Base-by-base conservation (phyloP, 2,329 filamentous ascomycete genomes). In the Aspergillus phoenicis region DNA sequence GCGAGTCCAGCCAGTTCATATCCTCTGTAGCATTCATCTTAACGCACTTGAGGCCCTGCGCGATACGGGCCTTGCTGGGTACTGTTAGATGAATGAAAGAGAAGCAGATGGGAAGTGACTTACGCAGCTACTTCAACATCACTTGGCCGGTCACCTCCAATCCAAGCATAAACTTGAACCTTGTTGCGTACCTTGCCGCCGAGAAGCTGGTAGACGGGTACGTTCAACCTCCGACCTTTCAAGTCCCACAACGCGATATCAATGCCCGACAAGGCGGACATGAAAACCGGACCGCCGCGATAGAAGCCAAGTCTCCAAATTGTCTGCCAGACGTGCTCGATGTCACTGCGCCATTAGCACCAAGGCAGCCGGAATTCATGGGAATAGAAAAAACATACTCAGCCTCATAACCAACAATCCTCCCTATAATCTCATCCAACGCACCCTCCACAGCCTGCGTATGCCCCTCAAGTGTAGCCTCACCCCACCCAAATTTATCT, bases 11-110 rank as follows among this genome's bases (percentile, higher is more conserved):
- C 89, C 89, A 93, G 65, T 85, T 87, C 1, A 92, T 75, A 63
- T 92, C 90, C 69, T 89, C 89, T 0, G 90, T 93, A 5, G 84
- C 90, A 70, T 92, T 92, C 90, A 93, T 93, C 72, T 93, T 93
- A 58, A 92, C 63, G 45, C 70, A 72, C 60, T 74, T 75, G 59
- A 78, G 71, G 0, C 77, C 77, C 59, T 78, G 77, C 13, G 69
- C 73, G 11, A 76, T 69, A 28, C 77, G 73, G 2, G 72, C 74
- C 66, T 75, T 76, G 81, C 87, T 89, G 41, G 26, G 28, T 26
- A 17, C n/a, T 56, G 26, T 56, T 45, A 56, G 39, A 2, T 3
- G 1, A 10, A 3, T 7, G 11, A 17, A 10, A 10, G 5, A 5
- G 20, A 6, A 22, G 20, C 13, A 8, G 20, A 17, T 6, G 38